Conservation (phyloP, 371 early-diverging fungal species). For the Nematocida sp. region DNA sequence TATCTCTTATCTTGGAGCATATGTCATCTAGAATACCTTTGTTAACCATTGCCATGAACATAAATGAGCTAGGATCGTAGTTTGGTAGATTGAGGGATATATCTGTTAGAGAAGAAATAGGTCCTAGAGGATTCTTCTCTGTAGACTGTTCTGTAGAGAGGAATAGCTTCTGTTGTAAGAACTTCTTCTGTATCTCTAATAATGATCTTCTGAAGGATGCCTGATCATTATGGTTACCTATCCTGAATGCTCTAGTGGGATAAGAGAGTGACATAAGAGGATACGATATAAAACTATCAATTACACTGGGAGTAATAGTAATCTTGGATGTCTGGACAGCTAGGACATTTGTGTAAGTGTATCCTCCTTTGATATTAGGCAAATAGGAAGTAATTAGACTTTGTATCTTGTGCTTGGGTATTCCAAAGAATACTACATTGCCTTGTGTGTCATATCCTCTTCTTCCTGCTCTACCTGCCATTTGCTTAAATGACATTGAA, state of each 20-base stretch:
- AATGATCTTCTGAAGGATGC: conserved; percentile 1
- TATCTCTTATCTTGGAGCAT: conserved; percentile 8
- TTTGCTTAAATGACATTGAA: conserved; percentile 67
- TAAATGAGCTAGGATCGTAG: conserved; percentile 35
- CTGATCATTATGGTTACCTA: background rate
- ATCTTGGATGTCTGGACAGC: conserved; percentile 28
- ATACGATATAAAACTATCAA: conserved; percentile 10
- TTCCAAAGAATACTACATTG: conserved; percentile 67
- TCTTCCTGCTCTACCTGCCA: conserved; percentile 68
- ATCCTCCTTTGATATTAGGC: conserved; percentile 66
- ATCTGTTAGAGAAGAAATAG: conserved; percentile 23
- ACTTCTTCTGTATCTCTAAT: conserved; percentile 19
- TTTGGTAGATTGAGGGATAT: conserved; percentile 19
- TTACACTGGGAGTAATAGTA: background rate
- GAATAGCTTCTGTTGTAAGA: conserved; percentile 9
- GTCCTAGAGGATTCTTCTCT: background rate
- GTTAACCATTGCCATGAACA: conserved; percentile 33
- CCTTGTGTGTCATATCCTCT: conserved; percentile 68
- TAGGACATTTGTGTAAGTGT: conserved; percentile 65
- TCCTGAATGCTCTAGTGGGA: conserved; percentile 1
- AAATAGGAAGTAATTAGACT: conserved; percentile 65
- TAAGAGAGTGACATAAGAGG: conserved; percentile 41
- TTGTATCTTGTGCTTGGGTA: conserved; percentile 56
- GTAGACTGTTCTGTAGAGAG: background rate
- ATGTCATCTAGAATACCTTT: conserved; percentile 28